Evolutionary conservation across 2,329 filamentous ascomycete genomes (phyloP).

Genomic region (Chalaropsis thielavioides): DNA sequence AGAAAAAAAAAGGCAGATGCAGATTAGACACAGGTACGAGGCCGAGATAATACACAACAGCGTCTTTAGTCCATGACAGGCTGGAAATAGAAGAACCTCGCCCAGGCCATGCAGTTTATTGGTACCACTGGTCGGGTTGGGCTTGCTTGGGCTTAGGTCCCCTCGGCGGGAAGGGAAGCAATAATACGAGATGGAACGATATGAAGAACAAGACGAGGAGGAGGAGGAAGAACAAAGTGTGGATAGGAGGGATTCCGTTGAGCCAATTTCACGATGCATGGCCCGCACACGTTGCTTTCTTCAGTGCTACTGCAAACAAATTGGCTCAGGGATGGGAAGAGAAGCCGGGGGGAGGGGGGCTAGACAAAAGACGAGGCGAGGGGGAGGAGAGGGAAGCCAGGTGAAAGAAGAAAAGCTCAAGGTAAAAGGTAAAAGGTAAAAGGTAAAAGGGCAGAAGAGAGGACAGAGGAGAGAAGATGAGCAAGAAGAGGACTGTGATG

Average conservation of each 20-base stretch:
- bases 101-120: not conserved
- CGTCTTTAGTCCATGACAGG: not conserved
- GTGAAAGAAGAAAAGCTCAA: not conserved
- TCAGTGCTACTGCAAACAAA: conserved; percentile 1
- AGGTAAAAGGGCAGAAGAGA: not conserved
- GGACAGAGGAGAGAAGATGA: not conserved
- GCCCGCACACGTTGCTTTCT: not conserved
- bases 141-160: too few species aligned
- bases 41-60: not conserved
- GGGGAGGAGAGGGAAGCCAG: not conserved
- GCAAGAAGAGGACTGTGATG: too few species aligned
- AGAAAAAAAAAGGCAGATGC: not conserved
- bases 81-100: not conserved
- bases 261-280: conserved; percentile 4
- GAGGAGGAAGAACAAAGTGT: not conserved
- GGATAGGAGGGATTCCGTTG: not conserved
- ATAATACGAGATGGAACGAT: not conserved
- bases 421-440: not conserved
- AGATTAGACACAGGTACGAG: not conserved
- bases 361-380: not conserved
- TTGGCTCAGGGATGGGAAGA: not conserved
- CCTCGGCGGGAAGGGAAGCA: not conserved
- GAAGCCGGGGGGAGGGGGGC: not conserved
- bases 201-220: not conserved
- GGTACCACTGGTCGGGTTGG: not conserved